Evolutionary conservation across 805 yeast species (phyloP).

Genomic region (Candida mattraensis): DNA sequence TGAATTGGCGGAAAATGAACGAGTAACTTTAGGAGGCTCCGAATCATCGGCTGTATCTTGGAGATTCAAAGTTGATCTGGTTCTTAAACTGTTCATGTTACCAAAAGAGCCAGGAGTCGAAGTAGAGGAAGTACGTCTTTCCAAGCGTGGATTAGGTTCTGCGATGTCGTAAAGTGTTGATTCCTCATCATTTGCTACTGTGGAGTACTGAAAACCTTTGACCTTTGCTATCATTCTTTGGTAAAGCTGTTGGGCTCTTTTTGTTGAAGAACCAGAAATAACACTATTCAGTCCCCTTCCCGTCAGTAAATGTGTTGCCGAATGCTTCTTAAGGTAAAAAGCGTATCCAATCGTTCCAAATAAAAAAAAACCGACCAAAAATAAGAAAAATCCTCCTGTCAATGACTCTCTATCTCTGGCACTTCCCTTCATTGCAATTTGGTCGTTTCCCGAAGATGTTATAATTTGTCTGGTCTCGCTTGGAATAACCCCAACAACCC

Average conservation of each 20-base stretch:
- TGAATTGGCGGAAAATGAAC: constrained; percentile 17
- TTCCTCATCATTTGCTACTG: constrained; percentile 17
- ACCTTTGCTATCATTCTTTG: constrained; percentile 11
- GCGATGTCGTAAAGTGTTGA: constrained; percentile 14
- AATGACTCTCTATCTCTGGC: constrained; percentile 9
- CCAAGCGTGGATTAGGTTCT: constrained; percentile 12
- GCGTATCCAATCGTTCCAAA: constrained; percentile 14
- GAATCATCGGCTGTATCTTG: constrained; percentile 16
- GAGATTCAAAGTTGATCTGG: constrained; percentile 32
- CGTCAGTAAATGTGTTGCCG: constrained; percentile 2
- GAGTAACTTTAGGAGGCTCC: constrained; percentile 10
- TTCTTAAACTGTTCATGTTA: constrained; percentile 23
- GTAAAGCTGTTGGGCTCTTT: constrained; percentile 9
- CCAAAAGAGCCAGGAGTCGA: constrained; percentile 2
- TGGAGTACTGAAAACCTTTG: constrained; percentile 13
- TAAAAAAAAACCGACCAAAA: constrained; percentile 15
- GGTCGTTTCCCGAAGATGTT: constrained; percentile 1
- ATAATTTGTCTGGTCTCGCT: constrained; percentile 28
- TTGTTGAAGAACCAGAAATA: constrained; percentile 6
- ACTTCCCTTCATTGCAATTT: background rate
- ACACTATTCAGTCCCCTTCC: constrained; percentile 3
- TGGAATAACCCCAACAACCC: constrained; percentile 39
- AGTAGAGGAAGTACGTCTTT: constrained; percentile 16
- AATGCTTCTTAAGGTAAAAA: constrained; percentile 11
- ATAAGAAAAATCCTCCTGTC: constrained; percentile 9